Base-by-base conservation (phyloP, 108 stramenopile genomes). In the Nannochloropsis gaditana region DNA sequence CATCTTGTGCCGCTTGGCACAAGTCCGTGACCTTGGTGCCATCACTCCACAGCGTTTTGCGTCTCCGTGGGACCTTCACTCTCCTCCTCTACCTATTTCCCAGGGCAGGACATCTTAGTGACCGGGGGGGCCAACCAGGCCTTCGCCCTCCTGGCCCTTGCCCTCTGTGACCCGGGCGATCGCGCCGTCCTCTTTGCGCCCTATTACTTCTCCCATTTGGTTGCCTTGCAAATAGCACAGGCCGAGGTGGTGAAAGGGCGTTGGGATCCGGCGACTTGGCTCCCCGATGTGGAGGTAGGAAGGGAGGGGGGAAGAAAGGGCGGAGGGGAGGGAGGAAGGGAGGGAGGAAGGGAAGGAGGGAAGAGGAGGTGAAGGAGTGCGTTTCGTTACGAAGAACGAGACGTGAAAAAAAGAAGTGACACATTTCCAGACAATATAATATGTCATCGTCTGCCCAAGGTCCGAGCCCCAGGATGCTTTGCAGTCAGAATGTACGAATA, bases 71-170 rank as follows among this genome's bases (percentile, higher is more conserved):
- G 31, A 31, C 31, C 31, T 31, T 42, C 43, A 43, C 11, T 6
- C 8, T 43, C 9, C 43, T 17, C 43, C 81, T 82, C 43, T 9
- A 81, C 8, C 6, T 9, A 15, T 45, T 59, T 79, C 87, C 4
- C 85, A 95, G 85, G 92, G 19, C 59, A 73, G 59, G 19, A 8
- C 15, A 4, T 96, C n/a, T 94, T 95, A 91, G 93, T 98, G 2
- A 96, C 96, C 2, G 92, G 93, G 5, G 97, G 97, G 9, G 96
- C 95, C 73, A 98, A 98, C 87, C 96, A 96, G 89, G 97, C 96
- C 50, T 96, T 94, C 80, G 88, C 93, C 45, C 96, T 95, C 86
- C 92, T 93, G 80, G 93, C 95, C 17, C 86, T 96, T 45, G 94
- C 96, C 9, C 85, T 95, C 10, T 80, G 95, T 44, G 92, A 92